Evolutionary conservation across 208 protist species (phyloP).

Genomic region (Leishmania martiniquensis): DNA sequence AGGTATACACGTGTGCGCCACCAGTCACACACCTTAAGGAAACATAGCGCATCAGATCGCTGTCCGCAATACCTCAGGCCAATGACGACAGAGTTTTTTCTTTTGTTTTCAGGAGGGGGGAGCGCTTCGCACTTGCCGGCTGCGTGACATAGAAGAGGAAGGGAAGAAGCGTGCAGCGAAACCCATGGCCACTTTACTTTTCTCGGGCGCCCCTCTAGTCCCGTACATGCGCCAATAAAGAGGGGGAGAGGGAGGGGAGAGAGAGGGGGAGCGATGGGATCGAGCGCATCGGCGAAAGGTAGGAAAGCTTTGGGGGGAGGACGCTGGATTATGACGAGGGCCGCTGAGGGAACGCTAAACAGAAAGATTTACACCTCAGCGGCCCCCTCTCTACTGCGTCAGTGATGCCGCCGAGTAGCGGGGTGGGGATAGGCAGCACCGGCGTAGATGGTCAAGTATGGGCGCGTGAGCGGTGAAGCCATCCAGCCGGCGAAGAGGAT

Average conservation of each 20-base stretch:
- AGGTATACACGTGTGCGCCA: not conserved
- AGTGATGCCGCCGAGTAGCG: not conserved
- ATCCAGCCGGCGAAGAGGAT: not conserved
- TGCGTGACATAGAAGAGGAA: too few relatives aligned
- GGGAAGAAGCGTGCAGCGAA: not conserved
- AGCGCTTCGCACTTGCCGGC: not conserved
- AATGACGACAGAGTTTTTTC: too few relatives aligned
- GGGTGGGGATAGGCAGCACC: not conserved
- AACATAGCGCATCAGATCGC: not conserved
- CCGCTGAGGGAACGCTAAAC: not conserved
- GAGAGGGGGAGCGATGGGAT: not conserved
- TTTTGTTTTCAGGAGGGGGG: not conserved
- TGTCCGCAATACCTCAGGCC: not conserved
- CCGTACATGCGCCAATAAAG: too few relatives aligned
- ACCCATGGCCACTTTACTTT: too few relatives aligned
- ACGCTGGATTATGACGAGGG: not conserved
- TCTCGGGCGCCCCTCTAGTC: too few relatives aligned
- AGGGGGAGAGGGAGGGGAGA: not conserved
- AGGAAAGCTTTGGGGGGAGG: not conserved
- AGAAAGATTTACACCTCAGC: not conserved
- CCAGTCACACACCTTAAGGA: not conserved
- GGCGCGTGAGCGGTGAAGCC: not conserved
- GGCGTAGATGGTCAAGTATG: not conserved
- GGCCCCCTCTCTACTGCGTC: not conserved
- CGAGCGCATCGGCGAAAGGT: not conserved